Percentiles rank a stretch among this genome's conserved stretches.
These are phyloP conservation scores for Helicocarpus griseus DNA, from an alignment of 2,329 filamentous ascomycete species.

Conservation along the genomic window DNA sequence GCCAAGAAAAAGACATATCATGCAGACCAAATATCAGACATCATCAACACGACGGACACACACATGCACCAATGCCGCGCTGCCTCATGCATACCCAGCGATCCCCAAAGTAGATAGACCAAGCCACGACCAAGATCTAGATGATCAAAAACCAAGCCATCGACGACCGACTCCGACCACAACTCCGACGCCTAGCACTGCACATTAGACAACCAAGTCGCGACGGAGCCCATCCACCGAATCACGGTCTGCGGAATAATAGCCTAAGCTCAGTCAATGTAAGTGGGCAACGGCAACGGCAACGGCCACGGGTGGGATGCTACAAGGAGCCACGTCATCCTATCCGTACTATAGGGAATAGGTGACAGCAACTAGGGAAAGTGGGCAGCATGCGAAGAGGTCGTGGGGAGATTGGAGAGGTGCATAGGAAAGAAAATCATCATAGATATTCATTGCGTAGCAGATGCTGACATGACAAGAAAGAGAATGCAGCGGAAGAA, in stretches of 20 bases:
- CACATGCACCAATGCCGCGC: neutral
- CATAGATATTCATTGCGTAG: conserved; percentile 5
- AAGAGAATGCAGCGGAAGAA: neutral
- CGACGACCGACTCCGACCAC: neutral
- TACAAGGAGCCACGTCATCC: neutral
- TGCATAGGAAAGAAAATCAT: neutral
- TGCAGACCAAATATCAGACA: neutral
- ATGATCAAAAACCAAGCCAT: neutral
- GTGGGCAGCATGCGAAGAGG: too few relatives aligned
- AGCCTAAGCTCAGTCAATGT: neutral
- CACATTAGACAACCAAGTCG: neutral
- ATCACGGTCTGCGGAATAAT: neutral
- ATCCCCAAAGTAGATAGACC: neutral
- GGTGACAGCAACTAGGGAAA: neutral
- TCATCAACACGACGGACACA: neutral
- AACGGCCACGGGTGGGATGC: too few relatives aligned
- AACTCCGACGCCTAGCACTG: too few relatives aligned
- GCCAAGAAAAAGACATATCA: neutral
- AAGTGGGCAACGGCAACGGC: too few relatives aligned
- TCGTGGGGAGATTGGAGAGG: neutral
- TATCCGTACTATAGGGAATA: neutral
- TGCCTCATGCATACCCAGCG: neutral
- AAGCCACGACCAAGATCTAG: neutral
- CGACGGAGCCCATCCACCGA: neutral
- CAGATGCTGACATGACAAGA: neutral